phyloP scores from a whole-genome alignment of 768 basidiomycete species.

The Neoboletus brunneissimus region DNA sequence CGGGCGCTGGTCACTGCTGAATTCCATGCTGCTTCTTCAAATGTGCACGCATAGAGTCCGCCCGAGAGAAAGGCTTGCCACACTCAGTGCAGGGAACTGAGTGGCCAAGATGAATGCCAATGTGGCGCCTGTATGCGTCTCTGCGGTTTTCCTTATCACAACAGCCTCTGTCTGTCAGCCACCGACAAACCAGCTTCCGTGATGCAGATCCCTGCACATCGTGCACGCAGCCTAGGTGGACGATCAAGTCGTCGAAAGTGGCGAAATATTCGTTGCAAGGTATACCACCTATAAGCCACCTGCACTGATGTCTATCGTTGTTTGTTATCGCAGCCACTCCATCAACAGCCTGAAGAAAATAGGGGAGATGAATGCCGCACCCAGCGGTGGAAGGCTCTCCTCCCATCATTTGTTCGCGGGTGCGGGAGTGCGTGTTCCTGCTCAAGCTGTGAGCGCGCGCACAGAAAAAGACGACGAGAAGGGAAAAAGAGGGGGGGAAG shows the following conservation, averaged over 20 bases:
- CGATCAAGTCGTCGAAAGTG: slow-evolving; percentile 5
- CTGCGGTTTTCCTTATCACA: slow-evolving; percentile 2
- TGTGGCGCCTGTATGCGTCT: slow-evolving; percentile 6
- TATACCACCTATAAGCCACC: neutral
- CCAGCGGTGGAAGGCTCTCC: neutral
- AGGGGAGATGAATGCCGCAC: neutral
- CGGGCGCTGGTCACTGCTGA: neutral
- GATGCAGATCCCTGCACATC: neutral
- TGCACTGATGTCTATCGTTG: neutral
- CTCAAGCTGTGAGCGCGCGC: neutral
- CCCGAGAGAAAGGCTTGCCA: slow-evolving; percentile 2
- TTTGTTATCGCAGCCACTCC: neutral
- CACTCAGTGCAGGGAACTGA: neutral
- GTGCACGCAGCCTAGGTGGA: neutral
- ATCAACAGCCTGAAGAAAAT: neutral
- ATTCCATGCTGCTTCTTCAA: neutral
- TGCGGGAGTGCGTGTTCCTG: neutral
- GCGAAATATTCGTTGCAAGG: neutral
- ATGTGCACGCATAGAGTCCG: slow-evolving; percentile 4
- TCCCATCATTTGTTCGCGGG: neutral
- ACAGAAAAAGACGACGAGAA: neutral
- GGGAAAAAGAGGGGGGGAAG: neutral
- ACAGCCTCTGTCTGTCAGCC: neutral
- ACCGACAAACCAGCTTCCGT: neutral
- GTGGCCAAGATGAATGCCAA: neutral